A percentile compares a stretch with the other conserved stretches of the same genome.
phyloP scores from a whole-genome alignment of 2,329 filamentous ascomycete genomes.

The Alternaria solani region DNA sequence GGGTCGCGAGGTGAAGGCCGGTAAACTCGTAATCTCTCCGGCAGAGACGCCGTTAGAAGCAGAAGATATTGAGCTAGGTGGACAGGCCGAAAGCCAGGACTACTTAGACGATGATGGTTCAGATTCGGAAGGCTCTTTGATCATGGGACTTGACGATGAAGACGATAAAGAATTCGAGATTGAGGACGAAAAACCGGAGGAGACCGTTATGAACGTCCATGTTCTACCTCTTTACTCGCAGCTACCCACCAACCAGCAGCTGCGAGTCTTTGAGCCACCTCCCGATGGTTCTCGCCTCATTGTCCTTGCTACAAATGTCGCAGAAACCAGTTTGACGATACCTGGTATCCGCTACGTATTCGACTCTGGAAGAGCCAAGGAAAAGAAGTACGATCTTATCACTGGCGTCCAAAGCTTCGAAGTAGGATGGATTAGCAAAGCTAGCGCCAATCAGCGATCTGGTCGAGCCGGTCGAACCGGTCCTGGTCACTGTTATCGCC shows the following conservation, averaged over 20 bases:
- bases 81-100: conserved; percentile 45
- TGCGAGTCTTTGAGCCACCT: conserved; percentile 85
- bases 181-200: conserved; percentile 68
- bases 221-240: conserved; percentile 94
- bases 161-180: conserved; percentile 71
- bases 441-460: conserved; percentile 87
- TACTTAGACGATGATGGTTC: conserved; percentile 58
- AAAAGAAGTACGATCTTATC: conserved; percentile 84
- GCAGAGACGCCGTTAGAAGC: conserved; percentile 80
- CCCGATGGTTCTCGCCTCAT: conserved; percentile 85
- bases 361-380: conserved; percentile 90
- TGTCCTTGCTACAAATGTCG: conserved; percentile 93
- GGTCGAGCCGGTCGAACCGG: conserved; percentile 96
- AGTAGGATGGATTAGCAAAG: conserved; percentile 96
- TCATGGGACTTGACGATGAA: conserved; percentile 67
- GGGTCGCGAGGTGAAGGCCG: conserved; percentile 60
- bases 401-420: conserved; percentile 97
- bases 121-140: conserved; percentile 65
- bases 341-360: conserved; percentile 96
- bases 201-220: conserved; percentile 74
- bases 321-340: conserved; percentile 96
- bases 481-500: conserved; percentile 91
- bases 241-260: conserved; percentile 87
- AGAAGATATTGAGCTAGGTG: conserved; percentile 85
- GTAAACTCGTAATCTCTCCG: conserved; percentile 77